Conservation (phyloP, 192 early-diverging fungal species). For the Linderina pennispora region DNA sequence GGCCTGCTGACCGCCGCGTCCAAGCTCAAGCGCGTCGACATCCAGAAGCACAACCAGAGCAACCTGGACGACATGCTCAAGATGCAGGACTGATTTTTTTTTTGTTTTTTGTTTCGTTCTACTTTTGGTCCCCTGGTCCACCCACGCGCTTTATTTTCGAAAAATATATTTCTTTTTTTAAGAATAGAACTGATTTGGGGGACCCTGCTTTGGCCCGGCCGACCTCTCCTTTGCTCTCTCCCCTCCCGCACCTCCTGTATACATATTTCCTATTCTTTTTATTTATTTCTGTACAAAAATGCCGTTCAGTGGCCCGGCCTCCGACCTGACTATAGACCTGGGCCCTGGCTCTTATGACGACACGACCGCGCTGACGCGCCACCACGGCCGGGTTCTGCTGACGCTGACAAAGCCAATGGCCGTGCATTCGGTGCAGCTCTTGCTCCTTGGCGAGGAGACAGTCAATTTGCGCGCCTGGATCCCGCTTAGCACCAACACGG, state of each 20-base stretch:
- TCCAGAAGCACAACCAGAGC: constrained; percentile 57
- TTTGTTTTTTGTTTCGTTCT: background rate
- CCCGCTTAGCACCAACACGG: constrained; percentile 9
- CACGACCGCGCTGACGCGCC: background rate
- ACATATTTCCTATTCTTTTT: constrained; percentile 1
- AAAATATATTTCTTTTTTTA: background rate
- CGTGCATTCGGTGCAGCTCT: constrained; percentile 13
- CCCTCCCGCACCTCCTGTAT: background rate
- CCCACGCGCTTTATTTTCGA: background rate
- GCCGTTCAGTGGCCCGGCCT: constrained; percentile 27
- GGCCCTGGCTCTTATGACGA: background rate
- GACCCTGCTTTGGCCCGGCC: no score
- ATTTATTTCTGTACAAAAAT: constrained; percentile 1
- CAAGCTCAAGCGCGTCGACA: constrained; percentile 81
- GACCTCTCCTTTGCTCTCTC: constrained; percentile 1
- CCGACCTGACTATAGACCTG: constrained; percentile 19
- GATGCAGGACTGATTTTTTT: background rate
- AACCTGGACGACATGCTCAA: constrained; percentile 7
- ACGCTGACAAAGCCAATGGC: constrained; percentile 1
- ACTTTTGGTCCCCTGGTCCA: constrained; percentile 1
- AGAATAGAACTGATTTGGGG: background rate
- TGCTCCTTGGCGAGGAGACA: constrained; percentile 30
- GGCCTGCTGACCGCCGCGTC: constrained; percentile 89
- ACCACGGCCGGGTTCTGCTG: constrained; percentile 13
- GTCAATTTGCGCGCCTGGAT: constrained; percentile 34